phyloP scores from a whole-genome alignment of 2,329 filamentous ascomycete genomes.

The Epichloe bromicola region DNA sequence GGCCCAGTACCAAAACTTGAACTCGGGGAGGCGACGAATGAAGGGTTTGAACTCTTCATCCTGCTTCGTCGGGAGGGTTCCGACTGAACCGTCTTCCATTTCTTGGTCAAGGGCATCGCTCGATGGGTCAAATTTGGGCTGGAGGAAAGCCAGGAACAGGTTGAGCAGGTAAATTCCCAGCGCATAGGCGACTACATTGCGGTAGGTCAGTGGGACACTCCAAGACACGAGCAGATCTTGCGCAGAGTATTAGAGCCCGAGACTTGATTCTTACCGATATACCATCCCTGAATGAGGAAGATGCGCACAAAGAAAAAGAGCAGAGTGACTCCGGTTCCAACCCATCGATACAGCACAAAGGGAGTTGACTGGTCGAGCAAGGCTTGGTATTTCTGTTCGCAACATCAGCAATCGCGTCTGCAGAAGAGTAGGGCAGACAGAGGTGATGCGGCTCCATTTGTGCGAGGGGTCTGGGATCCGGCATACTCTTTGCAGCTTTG shows the following conservation, averaged over 20 bases:
- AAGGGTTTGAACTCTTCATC: slow-evolving; percentile 98
- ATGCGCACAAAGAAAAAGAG: slow-evolving; percentile 80
- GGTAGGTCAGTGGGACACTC: not conserved
- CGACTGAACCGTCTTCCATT: slow-evolving; percentile 82
- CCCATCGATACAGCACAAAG: slow-evolving; percentile 80
- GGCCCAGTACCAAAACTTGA: slow-evolving; percentile 99
- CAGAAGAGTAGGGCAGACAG: not conserved
- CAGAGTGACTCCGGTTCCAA: slow-evolving; percentile 64
- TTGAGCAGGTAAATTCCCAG: slow-evolving; percentile 98
- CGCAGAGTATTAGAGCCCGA: not conserved
- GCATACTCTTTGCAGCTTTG: slow-evolving; percentile 55
- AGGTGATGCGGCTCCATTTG: not conserved
- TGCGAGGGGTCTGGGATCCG: not conserved
- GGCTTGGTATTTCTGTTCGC: slow-evolving; percentile 71
- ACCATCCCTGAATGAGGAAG: slow-evolving; percentile 91
- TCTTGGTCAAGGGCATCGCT: slow-evolving; percentile 84
- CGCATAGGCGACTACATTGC: slow-evolving; percentile 73
- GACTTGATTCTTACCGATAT: slow-evolving; percentile 58
- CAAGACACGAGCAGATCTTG: not conserved
- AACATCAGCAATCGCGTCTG: not conserved
- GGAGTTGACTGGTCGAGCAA: slow-evolving; percentile 91
- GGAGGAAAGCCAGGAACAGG: slow-evolving; percentile 95
- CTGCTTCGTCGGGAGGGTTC: slow-evolving; percentile 78
- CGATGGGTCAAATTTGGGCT: slow-evolving; percentile 96
- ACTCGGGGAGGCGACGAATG: slow-evolving; percentile 89